These are phyloP conservation scores for Brettanomyces naardenensis DNA, from an alignment of 805 yeast genomes.

Conservation along the genomic window DNA sequence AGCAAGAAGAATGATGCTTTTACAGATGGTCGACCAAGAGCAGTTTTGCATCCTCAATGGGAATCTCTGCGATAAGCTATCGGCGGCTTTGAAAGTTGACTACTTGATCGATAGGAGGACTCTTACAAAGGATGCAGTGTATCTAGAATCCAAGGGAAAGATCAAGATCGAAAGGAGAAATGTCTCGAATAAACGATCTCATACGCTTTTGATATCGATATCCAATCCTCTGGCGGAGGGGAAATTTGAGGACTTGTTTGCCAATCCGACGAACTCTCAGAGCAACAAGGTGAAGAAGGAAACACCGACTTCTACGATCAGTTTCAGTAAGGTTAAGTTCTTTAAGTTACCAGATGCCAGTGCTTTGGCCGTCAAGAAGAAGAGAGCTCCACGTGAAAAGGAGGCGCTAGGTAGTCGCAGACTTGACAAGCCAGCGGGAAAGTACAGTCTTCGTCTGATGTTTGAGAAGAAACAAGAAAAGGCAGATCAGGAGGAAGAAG, in stretches of 20 bases:
- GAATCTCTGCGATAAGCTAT: conserved; percentile 31
- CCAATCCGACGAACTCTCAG: background rate
- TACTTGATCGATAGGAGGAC: conserved; percentile 47
- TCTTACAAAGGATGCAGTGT: conserved; percentile 33
- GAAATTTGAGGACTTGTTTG: conserved; percentile 3
- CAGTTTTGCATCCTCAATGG: conserved; percentile 41
- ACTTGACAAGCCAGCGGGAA: background rate
- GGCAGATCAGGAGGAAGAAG: conserved; percentile 4
- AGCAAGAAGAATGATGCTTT: conserved; percentile 20
- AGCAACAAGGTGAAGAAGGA: background rate
- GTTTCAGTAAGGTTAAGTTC: conserved; percentile 17
- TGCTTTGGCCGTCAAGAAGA: conserved; percentile 6
- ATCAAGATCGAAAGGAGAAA: conserved; percentile 7
- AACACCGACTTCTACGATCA: conserved; percentile 8
- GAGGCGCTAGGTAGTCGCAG: background rate
- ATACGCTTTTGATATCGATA: conserved; percentile 6
- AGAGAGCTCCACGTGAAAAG: background rate
- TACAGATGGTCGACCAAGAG: conserved; percentile 32
- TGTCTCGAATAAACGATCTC: background rate
- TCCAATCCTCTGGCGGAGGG: conserved; percentile 12
- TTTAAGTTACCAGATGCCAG: conserved; percentile 12
- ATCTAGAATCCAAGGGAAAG: conserved; percentile 25
- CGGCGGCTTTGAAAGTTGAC: conserved; percentile 32
- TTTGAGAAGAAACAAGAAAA: background rate
- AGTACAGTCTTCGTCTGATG: background rate